A percentile compares a stretch with the other conserved stretches of the same genome.
phyloP scores from a whole-genome alignment of 768 basidiomycete species.

The Boletus eberwhitei region DNA sequence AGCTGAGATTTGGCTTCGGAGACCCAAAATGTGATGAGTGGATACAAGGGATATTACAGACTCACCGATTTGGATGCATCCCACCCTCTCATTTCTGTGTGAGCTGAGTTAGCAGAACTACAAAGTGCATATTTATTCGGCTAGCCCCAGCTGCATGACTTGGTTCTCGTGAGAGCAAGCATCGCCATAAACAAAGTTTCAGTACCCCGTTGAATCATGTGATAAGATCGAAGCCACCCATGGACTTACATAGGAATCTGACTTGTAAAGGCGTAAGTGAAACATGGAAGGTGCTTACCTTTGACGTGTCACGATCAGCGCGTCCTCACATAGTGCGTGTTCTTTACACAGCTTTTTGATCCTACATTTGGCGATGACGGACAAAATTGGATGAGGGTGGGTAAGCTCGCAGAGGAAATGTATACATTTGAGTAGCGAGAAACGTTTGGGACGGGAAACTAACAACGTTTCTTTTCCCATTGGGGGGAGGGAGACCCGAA shows the following conservation, averaged over 20 bases:
- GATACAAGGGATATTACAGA: neutral
- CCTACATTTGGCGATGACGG: neutral
- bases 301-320: neutral
- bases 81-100: neutral
- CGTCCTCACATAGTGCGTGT: neutral
- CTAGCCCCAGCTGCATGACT: no score
- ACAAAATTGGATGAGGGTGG: neutral
- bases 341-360: neutral
- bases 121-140: neutral
- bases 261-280: neutral
- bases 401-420: neutral
- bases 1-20: neutral
- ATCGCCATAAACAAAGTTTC: neutral
- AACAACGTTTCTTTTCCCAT: neutral
- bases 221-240: neutral
- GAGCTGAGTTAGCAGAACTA: neutral
- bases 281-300: neutral
- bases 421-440: neutral
- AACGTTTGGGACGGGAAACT: neutral
- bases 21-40: neutral
- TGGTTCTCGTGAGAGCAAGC: neutral
- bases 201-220: neutral
- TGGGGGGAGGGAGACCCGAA: neutral
- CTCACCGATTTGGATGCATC: neutral
- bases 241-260: neutral